Evolutionary conservation across 257 asterid species (phyloP), one percentile per base, ranked within the genome.

Genomic region (Penstemon davidsonii): DNA sequence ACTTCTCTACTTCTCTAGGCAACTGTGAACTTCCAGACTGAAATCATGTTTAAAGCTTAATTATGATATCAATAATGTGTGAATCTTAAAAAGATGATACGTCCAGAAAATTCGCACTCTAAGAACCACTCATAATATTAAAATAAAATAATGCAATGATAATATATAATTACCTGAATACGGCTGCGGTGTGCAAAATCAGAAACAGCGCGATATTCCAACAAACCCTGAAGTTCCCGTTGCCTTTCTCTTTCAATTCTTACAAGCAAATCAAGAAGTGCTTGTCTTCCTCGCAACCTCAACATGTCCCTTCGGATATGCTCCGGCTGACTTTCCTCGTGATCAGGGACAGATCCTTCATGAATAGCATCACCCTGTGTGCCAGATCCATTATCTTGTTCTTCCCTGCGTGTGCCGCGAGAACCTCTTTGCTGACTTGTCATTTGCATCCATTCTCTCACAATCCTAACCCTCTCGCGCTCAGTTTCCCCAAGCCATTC

Each of bases 401-500:
- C 91, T 74, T 84, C 95, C 82, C 88, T 84, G 13, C 70, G 83
- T 49, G 85, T 78, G 70, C 79, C 75, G 38, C 83, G 84, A 50
- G 87, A 62, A 50, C 93, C 95, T 76, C 96, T 89, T 70, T 86
- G 96, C 76, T 90, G 99, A 73, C 96, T 90, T 55, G 92, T 83
- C 95, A 81, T 93, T 62, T 90, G 99, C 93, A 93, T 91, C 96
- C 86, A 84, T 79, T 88, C 96, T 83, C 99, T 87, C 74, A 88
- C 99, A 55, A 84, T 78, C 73, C 97, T 88, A 56, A 93, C 99
- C 81, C 99, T 83, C 83, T 87, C 99, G 62, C 97, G 90, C 73
- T 93, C 99, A 58, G 88, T 88, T 79, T 93, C 99, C 58, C 96
- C 97, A 19, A 93, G 87, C 97, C 88, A 88, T 71, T 93, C 96